Evolutionary conservation across 2,329 filamentous ascomycete species (phyloP), one percentile per base, ranked within the genome.

Genomic region (Nemania sp.): DNA sequence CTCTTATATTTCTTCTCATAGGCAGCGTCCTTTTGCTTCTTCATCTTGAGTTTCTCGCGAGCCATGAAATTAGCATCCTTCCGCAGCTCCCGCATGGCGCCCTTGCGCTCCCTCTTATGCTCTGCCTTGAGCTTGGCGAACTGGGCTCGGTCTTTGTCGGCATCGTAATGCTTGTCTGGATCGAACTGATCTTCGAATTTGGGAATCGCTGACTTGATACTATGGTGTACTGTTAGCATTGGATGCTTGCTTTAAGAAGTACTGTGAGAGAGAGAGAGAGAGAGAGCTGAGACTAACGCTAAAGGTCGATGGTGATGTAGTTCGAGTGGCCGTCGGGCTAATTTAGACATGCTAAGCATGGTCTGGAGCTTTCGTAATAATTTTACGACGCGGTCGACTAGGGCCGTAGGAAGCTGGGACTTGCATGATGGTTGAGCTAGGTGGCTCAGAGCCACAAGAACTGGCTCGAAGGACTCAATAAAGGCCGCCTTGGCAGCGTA

Each of bases 181-280:
- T 96, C 95, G 84, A 92, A 99, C 59, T 86, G 84, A 74, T 97
- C 94, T 79, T 98, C 95, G 79, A 98, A 99, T 76, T 96, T 97
- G 76, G 95, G 95, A 48, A 97, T 87, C 60, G 64, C 60, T 47
- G 86, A 88, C 7, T 67, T 67, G 45, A 67, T 67, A 21, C 64
- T 66, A 45, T 51, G 17, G n/a, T 18, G n/a, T 10, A 18, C 21
- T 25, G 18, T 63, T 18, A 64, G 55, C 18, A 59, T 46, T 59
- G 2, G 18, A 25, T 17, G 35, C 29, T 25, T 18, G 10, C 2
- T 6, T 12, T 11, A 32, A 25, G 32, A 45, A 25, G 39, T 3
- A 18, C 10, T 37, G 32, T 3, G 32, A 29, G 15, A 29, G 4
- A 45, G 15, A 20, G 7, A 9, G 43, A 21, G 94, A 93, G 25